Evolutionary conservation across 2,329 filamentous ascomycete genomes (phyloP).

Genomic region (Aureobasidium sp.): DNA sequence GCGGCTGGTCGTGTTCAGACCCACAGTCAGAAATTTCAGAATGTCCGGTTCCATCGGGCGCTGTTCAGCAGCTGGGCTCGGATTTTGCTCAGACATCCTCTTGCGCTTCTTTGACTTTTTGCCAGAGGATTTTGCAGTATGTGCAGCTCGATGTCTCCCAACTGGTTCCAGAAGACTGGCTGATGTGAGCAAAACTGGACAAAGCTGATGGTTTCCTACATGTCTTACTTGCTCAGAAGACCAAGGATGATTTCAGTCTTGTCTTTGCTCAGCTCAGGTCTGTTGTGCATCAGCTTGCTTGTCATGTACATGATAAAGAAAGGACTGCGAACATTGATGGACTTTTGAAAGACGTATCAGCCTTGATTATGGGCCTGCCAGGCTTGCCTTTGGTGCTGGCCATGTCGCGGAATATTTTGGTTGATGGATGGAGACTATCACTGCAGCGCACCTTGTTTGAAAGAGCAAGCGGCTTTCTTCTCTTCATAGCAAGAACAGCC

Average conservation of each 20-base stretch:
- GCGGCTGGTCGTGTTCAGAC: constrained; percentile 57
- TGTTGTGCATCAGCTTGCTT: constrained; percentile 6
- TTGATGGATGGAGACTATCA: background rate
- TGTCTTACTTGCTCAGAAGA: constrained; percentile 1
- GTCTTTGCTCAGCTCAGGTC: constrained; percentile 11
- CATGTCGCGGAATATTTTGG: background rate
- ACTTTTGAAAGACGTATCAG: background rate
- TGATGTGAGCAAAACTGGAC: background rate
- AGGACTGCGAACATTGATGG: background rate
- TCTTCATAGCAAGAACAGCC: background rate
- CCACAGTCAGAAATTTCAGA: constrained; percentile 53
- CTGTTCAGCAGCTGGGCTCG: no score
- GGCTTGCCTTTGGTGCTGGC: background rate
- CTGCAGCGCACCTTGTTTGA: background rate
- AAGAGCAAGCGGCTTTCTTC: background rate
- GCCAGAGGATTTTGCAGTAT: constrained; percentile 45
- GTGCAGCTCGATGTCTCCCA: constrained; percentile 52
- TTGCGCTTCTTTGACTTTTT: constrained; percentile 27
- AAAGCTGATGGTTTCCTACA: no score
- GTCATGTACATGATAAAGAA: background rate
- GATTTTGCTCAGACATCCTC: constrained; percentile 12
- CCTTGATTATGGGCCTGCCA: background rate
- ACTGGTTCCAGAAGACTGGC: constrained; percentile 56
- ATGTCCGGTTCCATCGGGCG: constrained; percentile 42
- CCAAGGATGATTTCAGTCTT: constrained; percentile 1